Conservation (phyloP, 2,329 filamentous ascomycete species). For the Furcasterigmium sp. region DNA sequence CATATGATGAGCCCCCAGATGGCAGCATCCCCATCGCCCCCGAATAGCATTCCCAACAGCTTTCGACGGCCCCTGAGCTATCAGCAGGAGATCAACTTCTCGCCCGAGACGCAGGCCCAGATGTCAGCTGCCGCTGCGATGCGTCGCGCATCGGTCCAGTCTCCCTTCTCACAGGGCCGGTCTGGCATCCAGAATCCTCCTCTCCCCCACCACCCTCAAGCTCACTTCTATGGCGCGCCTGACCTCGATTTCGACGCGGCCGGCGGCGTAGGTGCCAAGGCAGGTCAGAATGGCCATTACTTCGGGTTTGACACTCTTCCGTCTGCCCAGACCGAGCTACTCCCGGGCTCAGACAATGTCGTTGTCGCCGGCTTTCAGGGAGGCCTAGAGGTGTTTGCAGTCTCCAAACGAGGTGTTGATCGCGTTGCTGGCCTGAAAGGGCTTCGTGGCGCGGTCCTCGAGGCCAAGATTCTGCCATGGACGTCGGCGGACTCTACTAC, state of each 20-base stretch:
- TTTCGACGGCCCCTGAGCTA: slow-evolving; percentile 33
- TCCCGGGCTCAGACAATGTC: slow-evolving; percentile 51
- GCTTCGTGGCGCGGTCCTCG: slow-evolving; percentile 71
- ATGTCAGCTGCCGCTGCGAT: slow-evolving; percentile 25
- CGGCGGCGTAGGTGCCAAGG: slow-evolving; percentile 48
- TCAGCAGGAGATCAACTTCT: slow-evolving; percentile 43
- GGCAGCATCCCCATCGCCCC: slow-evolving; percentile 31
- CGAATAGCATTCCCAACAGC: slow-evolving; percentile 13
- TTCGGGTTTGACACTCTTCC: slow-evolving; percentile 75
- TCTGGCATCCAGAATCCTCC: slow-evolving; percentile 48
- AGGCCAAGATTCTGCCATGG: slow-evolving; percentile 79
- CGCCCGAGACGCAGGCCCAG: slow-evolving; percentile 33
- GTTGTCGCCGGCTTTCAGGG: slow-evolving; percentile 77
- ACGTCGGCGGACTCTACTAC: slow-evolving; percentile 47
- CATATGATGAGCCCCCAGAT: slow-evolving; percentile 38
- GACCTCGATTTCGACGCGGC: slow-evolving; percentile 68
- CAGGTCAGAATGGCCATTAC: slow-evolving; percentile 67
- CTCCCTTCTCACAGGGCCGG: slow-evolving; percentile 42
- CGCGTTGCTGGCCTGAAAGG: slow-evolving; percentile 67
- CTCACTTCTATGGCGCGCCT: slow-evolving; percentile 72
- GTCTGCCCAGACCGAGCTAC: slow-evolving; percentile 22
- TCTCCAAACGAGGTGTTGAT: slow-evolving; percentile 68
- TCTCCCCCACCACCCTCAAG: slow-evolving; percentile 67
- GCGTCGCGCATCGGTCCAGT: slow-evolving; percentile 45
- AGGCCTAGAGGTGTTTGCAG: slow-evolving; percentile 67